These are phyloP conservation scores for Aspergillus sp. DNA, from an alignment of 2,329 filamentous ascomycete species.

Conservation along the genomic window DNA sequence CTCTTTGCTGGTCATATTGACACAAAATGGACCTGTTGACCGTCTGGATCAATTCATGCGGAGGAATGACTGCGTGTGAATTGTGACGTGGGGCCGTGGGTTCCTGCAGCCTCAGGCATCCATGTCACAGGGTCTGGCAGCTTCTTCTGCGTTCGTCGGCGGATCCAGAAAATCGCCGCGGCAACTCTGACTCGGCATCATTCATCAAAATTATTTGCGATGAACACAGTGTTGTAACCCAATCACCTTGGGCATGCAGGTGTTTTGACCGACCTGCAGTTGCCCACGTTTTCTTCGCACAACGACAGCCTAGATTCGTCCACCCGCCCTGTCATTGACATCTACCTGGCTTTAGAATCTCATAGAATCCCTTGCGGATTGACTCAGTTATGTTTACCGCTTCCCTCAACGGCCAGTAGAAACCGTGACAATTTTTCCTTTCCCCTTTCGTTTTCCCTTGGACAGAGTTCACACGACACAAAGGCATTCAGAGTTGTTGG, in stretches of 20 bases:
- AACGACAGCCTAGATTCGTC: constrained; percentile 9
- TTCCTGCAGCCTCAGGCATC: background rate
- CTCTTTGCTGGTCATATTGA: no score
- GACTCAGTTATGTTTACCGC: constrained; percentile 19
- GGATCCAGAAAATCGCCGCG: background rate
- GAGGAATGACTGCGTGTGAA: background rate
- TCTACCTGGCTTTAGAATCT: constrained; percentile 28
- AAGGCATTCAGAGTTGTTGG: background rate
- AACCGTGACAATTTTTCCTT: constrained; percentile 4
- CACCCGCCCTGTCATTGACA: constrained; percentile 28
- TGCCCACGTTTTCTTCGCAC: background rate
- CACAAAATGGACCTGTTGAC: no score
- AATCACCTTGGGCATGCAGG: background rate
- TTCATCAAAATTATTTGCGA: background rate
- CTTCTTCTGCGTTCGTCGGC: background rate
- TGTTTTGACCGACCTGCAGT: background rate
- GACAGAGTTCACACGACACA: background rate
- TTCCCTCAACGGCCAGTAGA: constrained; percentile 6
- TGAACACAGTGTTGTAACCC: background rate
- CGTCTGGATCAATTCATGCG: no score
- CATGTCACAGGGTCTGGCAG: background rate
- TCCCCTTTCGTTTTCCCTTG: background rate
- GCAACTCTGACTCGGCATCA: background rate
- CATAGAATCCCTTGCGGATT: constrained; percentile 27
- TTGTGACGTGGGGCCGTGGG: background rate